These are phyloP conservation scores for Trametes cubensis DNA, from an alignment of 768 basidiomycete species.

Conservation along the genomic window DNA sequence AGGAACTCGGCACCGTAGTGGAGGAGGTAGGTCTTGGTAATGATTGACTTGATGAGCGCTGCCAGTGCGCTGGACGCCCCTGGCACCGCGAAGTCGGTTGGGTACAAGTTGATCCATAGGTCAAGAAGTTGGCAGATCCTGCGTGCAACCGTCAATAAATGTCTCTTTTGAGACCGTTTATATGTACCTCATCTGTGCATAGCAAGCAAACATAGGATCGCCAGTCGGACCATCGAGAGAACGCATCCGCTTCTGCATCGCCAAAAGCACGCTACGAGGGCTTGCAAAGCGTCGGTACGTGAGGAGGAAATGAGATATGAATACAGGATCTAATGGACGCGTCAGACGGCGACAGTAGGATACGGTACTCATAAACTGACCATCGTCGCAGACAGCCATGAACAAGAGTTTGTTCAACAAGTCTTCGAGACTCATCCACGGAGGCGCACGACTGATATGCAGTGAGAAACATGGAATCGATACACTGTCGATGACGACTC, in stretches of 20 bases:
- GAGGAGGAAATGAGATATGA: slow-evolving; percentile 77
- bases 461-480: background rate
- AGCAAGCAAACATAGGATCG: slow-evolving; percentile 86
- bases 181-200: slow-evolving; percentile 81
- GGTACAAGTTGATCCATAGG: slow-evolving; percentile 75
- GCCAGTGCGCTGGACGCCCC: slow-evolving; percentile 72
- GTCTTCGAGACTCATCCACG: slow-evolving; percentile 78
- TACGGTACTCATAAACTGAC: slow-evolving; percentile 42
- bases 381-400: slow-evolving; percentile 82
- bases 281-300: slow-evolving; percentile 84
- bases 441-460: slow-evolving; percentile 51
- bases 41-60: slow-evolving; percentile 77
- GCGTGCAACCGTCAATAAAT: background rate
- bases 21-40: slow-evolving; percentile 77
- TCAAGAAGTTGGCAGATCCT: slow-evolving; percentile 83
- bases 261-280: slow-evolving; percentile 76
- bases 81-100: slow-evolving; percentile 78
- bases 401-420: slow-evolving; percentile 82
- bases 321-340: slow-evolving; percentile 62
- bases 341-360: slow-evolving; percentile 5
- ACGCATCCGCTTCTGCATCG: slow-evolving; percentile 87
- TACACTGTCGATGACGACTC: slow-evolving; percentile 30
- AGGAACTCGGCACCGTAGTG: slow-evolving; percentile 86
- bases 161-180: slow-evolving; percentile 4
- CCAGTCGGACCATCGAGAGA: slow-evolving; percentile 70